These are phyloP conservation scores for Boletus tomentosulus DNA, from an alignment of 768 basidiomycete genomes.

Conservation along the genomic window DNA sequence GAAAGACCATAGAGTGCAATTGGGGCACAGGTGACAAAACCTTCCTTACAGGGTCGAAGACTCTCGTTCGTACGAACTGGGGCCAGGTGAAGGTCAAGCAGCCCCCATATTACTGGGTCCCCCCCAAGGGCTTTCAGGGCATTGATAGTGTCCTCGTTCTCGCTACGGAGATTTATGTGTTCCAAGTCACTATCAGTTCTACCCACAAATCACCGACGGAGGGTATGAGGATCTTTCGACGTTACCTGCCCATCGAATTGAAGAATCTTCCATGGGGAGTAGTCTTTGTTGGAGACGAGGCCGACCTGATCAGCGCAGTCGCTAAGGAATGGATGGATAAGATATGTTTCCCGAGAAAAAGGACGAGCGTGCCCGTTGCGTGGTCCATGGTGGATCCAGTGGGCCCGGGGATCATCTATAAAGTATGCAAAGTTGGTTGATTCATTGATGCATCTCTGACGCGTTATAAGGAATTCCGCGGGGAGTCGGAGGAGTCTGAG, in stretches of 20 bases:
- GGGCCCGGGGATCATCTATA: no score
- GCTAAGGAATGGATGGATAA: neutral
- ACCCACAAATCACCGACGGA: neutral
- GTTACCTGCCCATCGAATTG: neutral
- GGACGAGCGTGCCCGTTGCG: no score
- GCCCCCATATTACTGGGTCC: neutral
- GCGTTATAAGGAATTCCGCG: no score
- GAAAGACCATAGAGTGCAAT: no score
- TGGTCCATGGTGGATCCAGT: no score
- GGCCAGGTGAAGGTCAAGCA: no score
- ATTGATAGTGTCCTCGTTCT: neutral
- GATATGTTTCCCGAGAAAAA: neutral
- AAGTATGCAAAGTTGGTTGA: no score
- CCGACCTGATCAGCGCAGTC: neutral
- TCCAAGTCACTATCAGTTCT: neutral
- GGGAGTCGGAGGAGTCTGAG: no score
- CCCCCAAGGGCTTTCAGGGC: neutral
- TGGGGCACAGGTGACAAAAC: neutral
- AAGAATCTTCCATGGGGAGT: neutral
- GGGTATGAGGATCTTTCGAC: neutral
- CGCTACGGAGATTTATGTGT: neutral
- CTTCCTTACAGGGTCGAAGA: neutral
- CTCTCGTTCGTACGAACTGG: neutral
- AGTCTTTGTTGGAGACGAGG: neutral
- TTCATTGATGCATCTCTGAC: no score